These are phyloP conservation scores for Paraurostyla sp. DNA, from an alignment of 73 alveolate species.

Conservation along the genomic window DNA sequence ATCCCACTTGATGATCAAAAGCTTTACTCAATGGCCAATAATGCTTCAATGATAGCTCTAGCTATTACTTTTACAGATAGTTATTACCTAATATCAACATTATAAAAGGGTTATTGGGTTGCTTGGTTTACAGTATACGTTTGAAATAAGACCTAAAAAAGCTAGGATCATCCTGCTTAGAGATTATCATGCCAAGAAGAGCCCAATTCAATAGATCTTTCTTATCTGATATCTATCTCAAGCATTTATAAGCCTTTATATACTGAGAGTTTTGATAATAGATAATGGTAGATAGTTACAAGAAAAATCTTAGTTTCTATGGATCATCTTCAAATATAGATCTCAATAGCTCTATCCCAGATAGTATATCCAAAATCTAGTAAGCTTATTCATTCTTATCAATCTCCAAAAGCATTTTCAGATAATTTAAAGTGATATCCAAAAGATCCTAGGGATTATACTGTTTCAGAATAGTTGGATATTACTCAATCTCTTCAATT, in stretches of 20 bases:
- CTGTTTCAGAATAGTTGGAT: not conserved
- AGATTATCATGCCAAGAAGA: conserved; percentile 16
- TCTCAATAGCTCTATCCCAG: not conserved
- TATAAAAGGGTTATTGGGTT: conserved; percentile 10
- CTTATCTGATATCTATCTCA: not conserved
- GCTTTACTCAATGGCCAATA: conserved; percentile 19
- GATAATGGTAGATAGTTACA: not conserved
- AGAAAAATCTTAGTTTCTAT: not conserved
- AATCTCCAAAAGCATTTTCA: not conserved
- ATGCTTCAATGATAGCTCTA: conserved; percentile 14
- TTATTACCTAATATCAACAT: conserved; percentile 43
- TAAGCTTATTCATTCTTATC: not conserved
- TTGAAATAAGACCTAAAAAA: conserved; percentile 37
- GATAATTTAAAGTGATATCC: not conserved
- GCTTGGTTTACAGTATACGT: conserved; percentile 2
- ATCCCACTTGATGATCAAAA: not conserved
- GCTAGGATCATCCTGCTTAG: conserved; percentile 24
- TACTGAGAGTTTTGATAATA: not conserved
- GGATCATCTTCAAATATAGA: not conserved
- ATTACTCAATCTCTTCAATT: conserved; percentile 10
- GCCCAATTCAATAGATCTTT: conserved; percentile 40
- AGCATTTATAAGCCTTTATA: conserved; percentile 12
- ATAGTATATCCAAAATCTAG: not conserved
- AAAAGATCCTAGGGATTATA: not conserved
- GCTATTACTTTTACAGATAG: conserved; percentile 7